A percentile compares a stretch with the other conserved stretches of the same genome.
Conservation (phyloP, 768 basidiomycete species). For the Daedaleopsis nitida region DNA sequence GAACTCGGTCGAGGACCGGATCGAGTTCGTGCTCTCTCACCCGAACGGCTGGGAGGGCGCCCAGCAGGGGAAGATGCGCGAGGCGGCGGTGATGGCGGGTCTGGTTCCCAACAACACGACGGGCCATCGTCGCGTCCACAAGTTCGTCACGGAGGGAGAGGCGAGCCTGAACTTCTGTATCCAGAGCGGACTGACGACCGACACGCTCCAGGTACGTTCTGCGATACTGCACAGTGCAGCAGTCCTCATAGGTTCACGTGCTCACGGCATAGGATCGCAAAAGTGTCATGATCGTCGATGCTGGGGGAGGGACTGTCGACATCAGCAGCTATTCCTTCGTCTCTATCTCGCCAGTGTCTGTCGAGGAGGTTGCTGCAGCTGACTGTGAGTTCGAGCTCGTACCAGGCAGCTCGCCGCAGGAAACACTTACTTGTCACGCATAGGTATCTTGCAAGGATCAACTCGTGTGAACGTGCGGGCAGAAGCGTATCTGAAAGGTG, state of each 20-base stretch:
- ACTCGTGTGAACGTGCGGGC: conserved; percentile 41
- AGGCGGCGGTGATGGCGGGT: conserved; percentile 53
- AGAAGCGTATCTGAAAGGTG: conserved; percentile 35
- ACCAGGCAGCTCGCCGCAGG: no score
- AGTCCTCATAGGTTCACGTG: no score
- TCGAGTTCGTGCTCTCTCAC: conserved; percentile 58
- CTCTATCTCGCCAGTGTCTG: conserved; percentile 8
- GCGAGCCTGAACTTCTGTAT: conserved; percentile 63
- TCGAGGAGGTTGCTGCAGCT: conserved; percentile 41
- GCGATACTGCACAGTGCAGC: no score
- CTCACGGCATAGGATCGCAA: conserved; percentile 29
- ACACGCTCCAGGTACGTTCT: conserved; percentile 28
- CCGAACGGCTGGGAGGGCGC: conserved; percentile 68
- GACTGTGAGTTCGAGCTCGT: conserved; percentile 41
- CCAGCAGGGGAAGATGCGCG: conserved; percentile 59
- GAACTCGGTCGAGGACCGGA: conserved; percentile 42
- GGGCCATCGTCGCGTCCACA: conserved; percentile 45
- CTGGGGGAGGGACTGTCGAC: conserved; percentile 49
- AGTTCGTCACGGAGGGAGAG: conserved; percentile 69
- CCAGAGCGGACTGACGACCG: conserved; percentile 44
- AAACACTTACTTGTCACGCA: no score
- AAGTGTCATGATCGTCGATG: conserved; percentile 51
- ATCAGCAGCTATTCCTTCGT: conserved; percentile 39
- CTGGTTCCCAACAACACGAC: conserved; percentile 44
- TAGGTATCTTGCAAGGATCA: conserved; percentile 45